These are phyloP conservation scores for Alnus rubra DNA, from an alignment of 306 rosid genomes.

Conservation along the genomic window DNA sequence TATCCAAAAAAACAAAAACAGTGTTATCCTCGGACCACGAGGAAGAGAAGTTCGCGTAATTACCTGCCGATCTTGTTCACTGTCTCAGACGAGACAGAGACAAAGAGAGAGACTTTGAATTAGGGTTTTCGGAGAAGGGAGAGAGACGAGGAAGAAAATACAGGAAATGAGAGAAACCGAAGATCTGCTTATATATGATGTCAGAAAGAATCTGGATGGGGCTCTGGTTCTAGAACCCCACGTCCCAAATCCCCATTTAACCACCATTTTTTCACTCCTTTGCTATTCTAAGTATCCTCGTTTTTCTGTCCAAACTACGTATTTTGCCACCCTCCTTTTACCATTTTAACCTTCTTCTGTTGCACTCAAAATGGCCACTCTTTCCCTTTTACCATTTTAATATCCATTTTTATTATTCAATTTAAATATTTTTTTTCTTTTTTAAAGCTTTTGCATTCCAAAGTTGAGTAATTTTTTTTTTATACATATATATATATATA, in stretches of 20 bases:
- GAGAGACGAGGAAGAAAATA: conserved; percentile 43
- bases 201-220: conserved; percentile 35
- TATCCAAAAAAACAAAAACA: conserved; percentile 8
- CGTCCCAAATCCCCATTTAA: conserved; percentile 33
- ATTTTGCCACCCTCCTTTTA: conserved; percentile 17
- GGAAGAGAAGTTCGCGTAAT: conserved; percentile 24
- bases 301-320: conserved; percentile 9
- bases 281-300: conserved; percentile 21
- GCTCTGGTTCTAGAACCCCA: conserved; percentile 40
- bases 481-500: too few relatives aligned
- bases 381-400: too few relatives aligned
- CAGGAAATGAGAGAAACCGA: conserved; percentile 38
- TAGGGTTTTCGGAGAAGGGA: conserved; percentile 68
- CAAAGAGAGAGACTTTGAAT: conserved; percentile 44
- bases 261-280: conserved; percentile 25
- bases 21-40: conserved; percentile 9
- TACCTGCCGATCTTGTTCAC: conserved; percentile 71
- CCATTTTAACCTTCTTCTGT: background rate
- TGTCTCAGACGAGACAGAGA: conserved; percentile 17
- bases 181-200: conserved; percentile 24
- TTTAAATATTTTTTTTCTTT: too few relatives aligned
- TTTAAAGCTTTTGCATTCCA: too few relatives aligned
- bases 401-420: too few relatives aligned
- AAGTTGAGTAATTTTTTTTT: too few relatives aligned
- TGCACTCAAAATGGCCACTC: background rate